phyloP scores from a whole-genome alignment of 768 basidiomycete species.

The Pleurotus djamor region DNA sequence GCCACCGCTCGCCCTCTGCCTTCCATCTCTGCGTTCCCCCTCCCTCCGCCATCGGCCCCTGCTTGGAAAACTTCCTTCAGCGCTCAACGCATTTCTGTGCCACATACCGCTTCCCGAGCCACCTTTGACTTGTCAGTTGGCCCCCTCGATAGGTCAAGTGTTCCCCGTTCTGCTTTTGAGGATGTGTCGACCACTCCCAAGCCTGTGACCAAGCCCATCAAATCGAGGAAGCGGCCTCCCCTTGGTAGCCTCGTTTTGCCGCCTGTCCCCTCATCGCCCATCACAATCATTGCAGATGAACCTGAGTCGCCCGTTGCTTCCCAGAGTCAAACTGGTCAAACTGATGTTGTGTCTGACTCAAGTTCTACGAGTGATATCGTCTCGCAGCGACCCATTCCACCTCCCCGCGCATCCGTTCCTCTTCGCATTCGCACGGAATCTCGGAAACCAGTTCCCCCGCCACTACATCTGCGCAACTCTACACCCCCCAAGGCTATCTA shows the following conservation, averaged over 20 bases:
- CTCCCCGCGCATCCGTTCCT: constrained; percentile 28
- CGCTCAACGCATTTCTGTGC: constrained; percentile 36
- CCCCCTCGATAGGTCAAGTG: constrained; percentile 1
- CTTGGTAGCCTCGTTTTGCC: constrained; percentile 52
- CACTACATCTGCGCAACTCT: constrained; percentile 48
- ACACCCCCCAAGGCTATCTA: constrained; percentile 29
- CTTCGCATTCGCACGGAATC: constrained; percentile 51
- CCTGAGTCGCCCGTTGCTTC: constrained; percentile 2
- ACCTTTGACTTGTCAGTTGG: constrained; percentile 42
- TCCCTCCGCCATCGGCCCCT: constrained; percentile 53
- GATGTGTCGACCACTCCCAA: constrained; percentile 18
- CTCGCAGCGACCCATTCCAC: constrained; percentile 16
- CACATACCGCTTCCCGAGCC: constrained; percentile 51
- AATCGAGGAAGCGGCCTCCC: constrained; percentile 56
- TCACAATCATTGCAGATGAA: constrained; percentile 44
- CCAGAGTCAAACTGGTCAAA: no score
- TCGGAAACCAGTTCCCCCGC: constrained; percentile 52
- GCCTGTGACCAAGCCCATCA: constrained; percentile 24
- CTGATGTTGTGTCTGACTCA: background rate
- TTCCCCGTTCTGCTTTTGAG: background rate
- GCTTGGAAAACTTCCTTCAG: constrained; percentile 58
- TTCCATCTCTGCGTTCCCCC: constrained; percentile 13
- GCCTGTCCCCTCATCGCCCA: constrained; percentile 73
- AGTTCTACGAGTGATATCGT: constrained; percentile 6
- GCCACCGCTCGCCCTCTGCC: constrained; percentile 20